Percentiles rank a stretch among this genome's conserved stretches.
Evolutionary conservation across 176 grass and related monocot species (phyloP).

Genomic region (Pharus latifolius): DNA sequence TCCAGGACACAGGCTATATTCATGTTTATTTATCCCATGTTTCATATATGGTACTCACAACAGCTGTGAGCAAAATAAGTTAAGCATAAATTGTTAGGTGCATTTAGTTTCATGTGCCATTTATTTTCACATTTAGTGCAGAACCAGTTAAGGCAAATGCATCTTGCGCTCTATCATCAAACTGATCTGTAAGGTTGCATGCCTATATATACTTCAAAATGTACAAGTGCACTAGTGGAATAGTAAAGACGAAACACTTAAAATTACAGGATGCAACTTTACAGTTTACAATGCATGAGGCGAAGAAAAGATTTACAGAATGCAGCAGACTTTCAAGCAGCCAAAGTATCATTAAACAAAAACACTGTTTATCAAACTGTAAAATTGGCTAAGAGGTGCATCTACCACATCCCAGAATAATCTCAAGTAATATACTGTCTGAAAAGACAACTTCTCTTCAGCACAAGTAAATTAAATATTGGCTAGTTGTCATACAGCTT

Average conservation of each 20-base stretch:
- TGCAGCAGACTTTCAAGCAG: neutral
- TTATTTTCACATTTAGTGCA: neutral
- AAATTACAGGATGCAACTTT: too few relatives aligned
- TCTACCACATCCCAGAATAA: neutral
- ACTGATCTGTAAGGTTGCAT: neutral
- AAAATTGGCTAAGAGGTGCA: neutral
- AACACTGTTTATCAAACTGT: neutral
- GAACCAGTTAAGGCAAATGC: neutral
- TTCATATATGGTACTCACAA: neutral
- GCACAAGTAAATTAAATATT: too few relatives aligned
- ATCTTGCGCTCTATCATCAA: neutral
- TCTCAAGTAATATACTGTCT: neutral
- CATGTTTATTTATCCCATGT: neutral
- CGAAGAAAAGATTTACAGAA: neutral
- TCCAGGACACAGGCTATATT: neutral
- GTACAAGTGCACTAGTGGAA: neutral
- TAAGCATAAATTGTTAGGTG: neutral
- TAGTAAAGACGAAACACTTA: neutral
- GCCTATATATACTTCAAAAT: neutral
- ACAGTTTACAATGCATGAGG: neutral
- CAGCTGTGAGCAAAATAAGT: neutral
- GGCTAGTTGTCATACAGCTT: too few relatives aligned
- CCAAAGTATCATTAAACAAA: neutral
- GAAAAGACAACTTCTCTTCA: neutral
- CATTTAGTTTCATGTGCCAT: neutral